These are phyloP conservation scores for Pseudogymnoascus sp. DNA, from an alignment of 2,329 filamentous ascomycete species.

Conservation along the genomic window DNA sequence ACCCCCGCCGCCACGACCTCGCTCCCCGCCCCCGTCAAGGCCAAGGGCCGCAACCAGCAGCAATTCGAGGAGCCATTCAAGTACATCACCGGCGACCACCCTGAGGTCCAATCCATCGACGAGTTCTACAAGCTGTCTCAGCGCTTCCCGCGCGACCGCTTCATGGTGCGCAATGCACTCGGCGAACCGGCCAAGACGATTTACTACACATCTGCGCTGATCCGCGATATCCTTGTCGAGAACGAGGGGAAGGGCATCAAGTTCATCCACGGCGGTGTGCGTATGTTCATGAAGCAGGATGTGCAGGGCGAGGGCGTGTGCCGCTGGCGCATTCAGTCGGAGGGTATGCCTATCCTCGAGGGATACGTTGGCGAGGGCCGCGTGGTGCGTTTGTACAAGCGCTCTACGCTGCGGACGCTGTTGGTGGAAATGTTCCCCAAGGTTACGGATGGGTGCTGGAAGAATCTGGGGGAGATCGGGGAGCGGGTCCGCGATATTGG, in stretches of 20 bases:
- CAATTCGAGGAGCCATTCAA: slow-evolving; percentile 88
- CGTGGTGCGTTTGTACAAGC: slow-evolving; percentile 66
- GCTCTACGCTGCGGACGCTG: slow-evolving; percentile 72
- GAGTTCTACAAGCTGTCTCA: slow-evolving; percentile 78
- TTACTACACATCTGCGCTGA: slow-evolving; percentile 85
- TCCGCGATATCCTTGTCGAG: slow-evolving; percentile 73
- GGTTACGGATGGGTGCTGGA: slow-evolving; percentile 66
- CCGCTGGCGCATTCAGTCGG: slow-evolving; percentile 90
- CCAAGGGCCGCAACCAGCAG: slow-evolving; percentile 36
- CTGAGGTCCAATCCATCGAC: slow-evolving; percentile 70
- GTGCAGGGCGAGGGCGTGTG: slow-evolving; percentile 80
- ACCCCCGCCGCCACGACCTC: slow-evolving; percentile 11
- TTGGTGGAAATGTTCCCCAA: slow-evolving; percentile 97
- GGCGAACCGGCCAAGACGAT: slow-evolving; percentile 88
- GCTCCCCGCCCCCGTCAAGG: slow-evolving; percentile 20
- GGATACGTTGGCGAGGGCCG: slow-evolving; percentile 78
- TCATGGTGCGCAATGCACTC: slow-evolving; percentile 89
- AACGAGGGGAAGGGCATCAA: slow-evolving; percentile 91
- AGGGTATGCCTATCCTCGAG: slow-evolving; percentile 85
- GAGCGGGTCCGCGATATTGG: slow-evolving; percentile 70
- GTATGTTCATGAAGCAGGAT: slow-evolving; percentile 99
- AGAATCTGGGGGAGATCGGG: slow-evolving; percentile 77
- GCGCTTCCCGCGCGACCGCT: slow-evolving; percentile 82
- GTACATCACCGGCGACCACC: slow-evolving; percentile 67
- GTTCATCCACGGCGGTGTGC: slow-evolving; percentile 93